These are phyloP conservation scores for Venturia effusa DNA, from an alignment of 2,329 filamentous ascomycete genomes.

Conservation along the genomic window DNA sequence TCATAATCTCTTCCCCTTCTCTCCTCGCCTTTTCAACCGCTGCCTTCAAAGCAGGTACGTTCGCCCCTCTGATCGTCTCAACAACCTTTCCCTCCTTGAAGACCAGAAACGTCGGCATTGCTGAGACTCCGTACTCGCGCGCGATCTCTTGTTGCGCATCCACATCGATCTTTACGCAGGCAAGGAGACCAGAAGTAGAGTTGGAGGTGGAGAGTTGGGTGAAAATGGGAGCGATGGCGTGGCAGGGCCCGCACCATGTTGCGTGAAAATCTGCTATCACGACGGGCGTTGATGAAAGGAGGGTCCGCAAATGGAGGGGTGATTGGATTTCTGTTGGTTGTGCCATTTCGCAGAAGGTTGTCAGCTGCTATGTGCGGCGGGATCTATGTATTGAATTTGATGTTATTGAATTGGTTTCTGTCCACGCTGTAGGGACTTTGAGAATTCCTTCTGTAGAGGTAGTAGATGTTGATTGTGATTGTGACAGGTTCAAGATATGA, in stretches of 20 bases:
- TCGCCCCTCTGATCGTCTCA: conserved; percentile 62
- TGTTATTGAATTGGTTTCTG: not conserved
- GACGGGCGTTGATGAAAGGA: conserved; percentile 66
- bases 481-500: not conserved
- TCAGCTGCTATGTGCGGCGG: not conserved
- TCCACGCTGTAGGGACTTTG: not conserved
- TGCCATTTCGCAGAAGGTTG: not conserved
- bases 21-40: conserved; percentile 60
- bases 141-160: conserved; percentile 67
- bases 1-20: conserved; percentile 41
- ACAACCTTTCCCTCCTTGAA: conserved; percentile 56
- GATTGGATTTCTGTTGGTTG: conserved; percentile 1
- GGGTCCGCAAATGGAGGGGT: conserved; percentile 22
- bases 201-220: conserved; percentile 62
- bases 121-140: conserved; percentile 59
- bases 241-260: conserved; percentile 77
- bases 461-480: no score
- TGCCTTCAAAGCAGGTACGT: conserved; percentile 48
- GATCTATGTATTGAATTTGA: not conserved
- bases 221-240: conserved; percentile 72
- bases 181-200: conserved; percentile 60
- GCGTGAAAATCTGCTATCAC: conserved; percentile 89
- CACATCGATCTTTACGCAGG: conserved; percentile 79
- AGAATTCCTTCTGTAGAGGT: not conserved
- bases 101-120: conserved; percentile 83